A percentile compares a stretch with the other conserved stretches of the same genome.
Conservation (phyloP, 768 basidiomycete genomes). For the Royoungia palumana region DNA sequence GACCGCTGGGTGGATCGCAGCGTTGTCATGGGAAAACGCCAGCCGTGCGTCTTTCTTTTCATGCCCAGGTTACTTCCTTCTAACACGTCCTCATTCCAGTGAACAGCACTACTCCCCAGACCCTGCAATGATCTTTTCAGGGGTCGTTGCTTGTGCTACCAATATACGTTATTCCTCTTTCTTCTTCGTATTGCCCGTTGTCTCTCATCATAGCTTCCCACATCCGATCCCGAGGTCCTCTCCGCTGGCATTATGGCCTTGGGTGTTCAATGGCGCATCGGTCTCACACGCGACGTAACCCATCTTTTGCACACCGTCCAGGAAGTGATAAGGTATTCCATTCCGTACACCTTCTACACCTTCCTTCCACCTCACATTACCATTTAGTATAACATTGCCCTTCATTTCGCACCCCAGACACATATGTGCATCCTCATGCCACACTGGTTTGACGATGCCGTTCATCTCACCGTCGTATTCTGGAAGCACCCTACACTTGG, state of each 20-base stretch:
- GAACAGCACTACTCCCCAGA: slow-evolving; percentile 70
- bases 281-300: slow-evolving; percentile 81
- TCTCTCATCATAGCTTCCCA: slow-evolving; percentile 43
- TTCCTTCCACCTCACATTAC: background rate
- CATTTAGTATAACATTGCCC: slow-evolving; percentile 40
- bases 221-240: slow-evolving; percentile 68
- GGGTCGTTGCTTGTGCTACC: slow-evolving; percentile 67
- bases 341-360: background rate
- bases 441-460: slow-evolving; percentile 87
- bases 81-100: slow-evolving; percentile 26
- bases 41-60: background rate
- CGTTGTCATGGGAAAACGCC: too few relatives aligned
- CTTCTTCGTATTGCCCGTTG: background rate
- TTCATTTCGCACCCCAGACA: slow-evolving; percentile 57
- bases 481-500: slow-evolving; percentile 64
- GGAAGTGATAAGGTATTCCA: slow-evolving; percentile 42
- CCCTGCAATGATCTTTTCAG: slow-evolving; percentile 78
- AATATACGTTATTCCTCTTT: slow-evolving; percentile 42
- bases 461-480: slow-evolving; percentile 52
- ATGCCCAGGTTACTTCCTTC: background rate
- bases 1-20: slow-evolving; percentile 42
- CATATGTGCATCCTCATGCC: slow-evolving; percentile 73
- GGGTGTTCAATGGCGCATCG: slow-evolving; percentile 78
- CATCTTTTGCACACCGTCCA: slow-evolving; percentile 68
- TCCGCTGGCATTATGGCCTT: slow-evolving; percentile 67